Percentiles rank a stretch among this genome's conserved stretches.
phyloP scores from a whole-genome alignment of 2,329 filamentous ascomycete genomes.

The Calonectria hawksworthii region DNA sequence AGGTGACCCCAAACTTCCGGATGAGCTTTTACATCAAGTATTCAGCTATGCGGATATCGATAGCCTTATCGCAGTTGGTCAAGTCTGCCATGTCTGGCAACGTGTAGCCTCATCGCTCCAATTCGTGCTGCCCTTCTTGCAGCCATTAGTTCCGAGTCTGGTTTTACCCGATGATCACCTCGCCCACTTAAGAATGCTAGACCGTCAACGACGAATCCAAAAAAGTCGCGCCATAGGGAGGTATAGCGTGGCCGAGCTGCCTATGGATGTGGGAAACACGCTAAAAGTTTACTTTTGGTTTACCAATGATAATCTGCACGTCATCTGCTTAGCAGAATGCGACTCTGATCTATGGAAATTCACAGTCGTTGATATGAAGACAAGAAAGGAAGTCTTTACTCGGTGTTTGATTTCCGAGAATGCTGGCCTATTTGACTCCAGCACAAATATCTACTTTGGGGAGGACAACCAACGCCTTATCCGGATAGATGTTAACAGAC shows the following conservation, averaged over 20 bases:
- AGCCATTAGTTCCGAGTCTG: not conserved
- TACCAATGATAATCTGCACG: not conserved
- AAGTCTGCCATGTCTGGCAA: not conserved
- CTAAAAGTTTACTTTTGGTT: not conserved
- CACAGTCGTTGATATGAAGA: not conserved
- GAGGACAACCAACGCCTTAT: not conserved
- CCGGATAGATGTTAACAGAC: not conserved
- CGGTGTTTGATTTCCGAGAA: not conserved
- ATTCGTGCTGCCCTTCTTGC: not conserved
- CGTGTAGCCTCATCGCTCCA: not conserved
- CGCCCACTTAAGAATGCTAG: not conserved
- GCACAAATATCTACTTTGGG: not conserved
- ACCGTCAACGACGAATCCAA: not conserved
- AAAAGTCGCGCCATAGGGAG: not conserved
- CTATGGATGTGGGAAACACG: not conserved
- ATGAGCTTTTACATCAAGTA: not conserved
- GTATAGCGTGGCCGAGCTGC: not conserved
- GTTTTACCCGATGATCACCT: not conserved
- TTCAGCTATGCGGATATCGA: not conserved
- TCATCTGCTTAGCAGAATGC: not conserved
- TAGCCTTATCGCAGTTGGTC: not conserved
- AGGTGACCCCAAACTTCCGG: not conserved
- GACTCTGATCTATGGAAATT: not conserved
- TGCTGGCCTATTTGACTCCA: not conserved
- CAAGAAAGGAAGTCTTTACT: not conserved